phyloP scores from a whole-genome alignment of 805 yeast species.

The Phaffomyces thermotolerans region DNA sequence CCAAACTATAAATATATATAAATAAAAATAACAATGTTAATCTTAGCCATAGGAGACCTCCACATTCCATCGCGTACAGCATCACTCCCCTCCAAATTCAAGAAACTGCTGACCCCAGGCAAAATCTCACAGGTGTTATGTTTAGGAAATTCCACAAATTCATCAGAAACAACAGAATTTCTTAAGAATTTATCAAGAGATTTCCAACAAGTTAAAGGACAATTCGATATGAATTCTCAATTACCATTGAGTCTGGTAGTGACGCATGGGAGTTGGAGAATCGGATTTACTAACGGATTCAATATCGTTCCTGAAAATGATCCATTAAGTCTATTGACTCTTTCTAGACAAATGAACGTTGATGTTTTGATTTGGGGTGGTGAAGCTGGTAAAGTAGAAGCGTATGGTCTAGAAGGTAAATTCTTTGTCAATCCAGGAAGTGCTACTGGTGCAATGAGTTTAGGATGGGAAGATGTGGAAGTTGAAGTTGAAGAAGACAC shows the following conservation, averaged over 20 bases:
- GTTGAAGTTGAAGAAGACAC: slow-evolving; percentile 27
- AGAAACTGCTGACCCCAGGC: slow-evolving; percentile 72
- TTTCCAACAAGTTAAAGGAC: slow-evolving; percentile 75
- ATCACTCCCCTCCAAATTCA: slow-evolving; percentile 39
- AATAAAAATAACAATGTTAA: slow-evolving; percentile 39
- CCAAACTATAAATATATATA: too few species aligned
- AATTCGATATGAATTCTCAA: slow-evolving; percentile 48
- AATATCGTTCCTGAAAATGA: slow-evolving; percentile 80
- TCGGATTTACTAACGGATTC: slow-evolving; percentile 83
- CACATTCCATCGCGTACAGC: slow-evolving; percentile 64
- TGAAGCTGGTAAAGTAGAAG: slow-evolving; percentile 87
- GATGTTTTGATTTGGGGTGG: slow-evolving; percentile 92
- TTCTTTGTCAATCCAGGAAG: slow-evolving; percentile 96
- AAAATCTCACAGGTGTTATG: slow-evolving; percentile 81
- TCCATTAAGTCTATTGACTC: slow-evolving; percentile 71
- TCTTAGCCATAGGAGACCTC: slow-evolving; percentile 82
- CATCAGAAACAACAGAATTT: slow-evolving; percentile 55
- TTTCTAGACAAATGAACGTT: slow-evolving; percentile 87
- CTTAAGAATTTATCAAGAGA: slow-evolving; percentile 64
- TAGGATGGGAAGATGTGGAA: slow-evolving; percentile 56
- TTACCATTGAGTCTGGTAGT: slow-evolving; percentile 62
- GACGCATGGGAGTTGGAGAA: slow-evolving; percentile 59
- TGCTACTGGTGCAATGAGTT: slow-evolving; percentile 83
- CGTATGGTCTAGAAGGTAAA: slow-evolving; percentile 85
- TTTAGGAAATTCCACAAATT: slow-evolving; percentile 71